Conservation (phyloP, 306 rosid species). For the Crataegus laevigata region DNA sequence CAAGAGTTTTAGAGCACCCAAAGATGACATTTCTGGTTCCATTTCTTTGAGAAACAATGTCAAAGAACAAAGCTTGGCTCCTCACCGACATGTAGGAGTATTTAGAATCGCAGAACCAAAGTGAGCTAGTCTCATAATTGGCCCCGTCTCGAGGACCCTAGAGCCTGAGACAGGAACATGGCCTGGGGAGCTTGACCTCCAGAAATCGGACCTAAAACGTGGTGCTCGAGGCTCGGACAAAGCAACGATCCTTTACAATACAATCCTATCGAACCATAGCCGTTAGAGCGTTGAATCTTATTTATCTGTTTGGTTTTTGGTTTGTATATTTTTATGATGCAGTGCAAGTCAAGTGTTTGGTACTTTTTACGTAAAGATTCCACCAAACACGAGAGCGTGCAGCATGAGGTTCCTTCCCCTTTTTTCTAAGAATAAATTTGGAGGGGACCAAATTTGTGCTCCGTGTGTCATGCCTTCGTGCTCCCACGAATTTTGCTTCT, state of each 20-base stretch:
- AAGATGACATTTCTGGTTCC: neutral
- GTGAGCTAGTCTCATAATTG: neutral
- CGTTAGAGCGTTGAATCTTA: neutral
- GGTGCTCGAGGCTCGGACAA: neutral
- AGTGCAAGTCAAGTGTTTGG: neutral
- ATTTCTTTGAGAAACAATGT: neutral
- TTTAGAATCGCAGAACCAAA: no score
- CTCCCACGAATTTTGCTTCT: slow-evolving; percentile 16
- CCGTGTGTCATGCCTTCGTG: slow-evolving; percentile 32
- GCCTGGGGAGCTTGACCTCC: neutral
- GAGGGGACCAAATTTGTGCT: neutral
- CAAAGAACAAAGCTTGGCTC: no score
- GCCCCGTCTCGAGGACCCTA: no score
- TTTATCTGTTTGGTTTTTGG: neutral
- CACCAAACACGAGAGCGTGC: slow-evolving; percentile 5
- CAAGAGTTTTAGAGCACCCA: neutral
- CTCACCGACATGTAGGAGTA: no score
- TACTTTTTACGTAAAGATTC: neutral
- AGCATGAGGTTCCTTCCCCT: slow-evolving; percentile 1
- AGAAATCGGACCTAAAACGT: neutral
- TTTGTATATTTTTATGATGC: neutral
- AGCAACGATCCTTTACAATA: neutral
- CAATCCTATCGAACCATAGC: neutral
- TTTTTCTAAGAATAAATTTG: neutral
- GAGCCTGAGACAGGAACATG: neutral